Percentiles rank a stretch among this genome's conserved stretches.
Evolutionary conservation across 2,329 filamentous ascomycete species (phyloP).

Genomic region (Thyridium curvatum): DNA sequence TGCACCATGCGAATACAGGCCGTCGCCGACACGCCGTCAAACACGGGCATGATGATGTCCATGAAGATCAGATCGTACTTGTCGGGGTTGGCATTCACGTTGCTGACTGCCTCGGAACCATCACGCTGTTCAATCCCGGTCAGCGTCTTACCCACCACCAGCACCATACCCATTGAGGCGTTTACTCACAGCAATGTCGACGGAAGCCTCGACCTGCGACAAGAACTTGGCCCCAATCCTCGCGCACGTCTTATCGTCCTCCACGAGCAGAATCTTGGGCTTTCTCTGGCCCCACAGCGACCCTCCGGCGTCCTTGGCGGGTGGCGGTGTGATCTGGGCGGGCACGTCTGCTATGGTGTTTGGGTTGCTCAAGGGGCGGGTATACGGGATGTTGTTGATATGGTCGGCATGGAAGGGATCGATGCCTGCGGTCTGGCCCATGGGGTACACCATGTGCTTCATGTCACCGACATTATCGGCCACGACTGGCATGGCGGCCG

Average conservation of each 20-base stretch:
- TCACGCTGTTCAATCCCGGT: slow-evolving; percentile 54
- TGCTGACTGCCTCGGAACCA: slow-evolving; percentile 85
- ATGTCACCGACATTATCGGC: slow-evolving; percentile 51
- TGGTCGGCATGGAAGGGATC: slow-evolving; percentile 93
- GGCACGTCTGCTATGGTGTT: slow-evolving; percentile 32
- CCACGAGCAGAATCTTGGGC: slow-evolving; percentile 83
- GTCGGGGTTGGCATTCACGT: slow-evolving; percentile 52
- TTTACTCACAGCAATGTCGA: slow-evolving; percentile 58
- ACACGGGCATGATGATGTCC: slow-evolving; percentile 95
- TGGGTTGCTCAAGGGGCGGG: slow-evolving; percentile 60
- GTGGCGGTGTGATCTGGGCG: slow-evolving; percentile 25
- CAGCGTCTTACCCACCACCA: background rate
- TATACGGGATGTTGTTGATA: slow-evolving; percentile 88
- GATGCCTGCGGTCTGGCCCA: slow-evolving; percentile 85
- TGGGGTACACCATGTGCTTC: slow-evolving; percentile 75
- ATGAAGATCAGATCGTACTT: slow-evolving; percentile 69
- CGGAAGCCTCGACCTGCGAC: slow-evolving; percentile 57
- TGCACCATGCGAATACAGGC: slow-evolving; percentile 88
- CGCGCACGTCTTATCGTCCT: slow-evolving; percentile 67
- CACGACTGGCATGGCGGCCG: slow-evolving; percentile 33
- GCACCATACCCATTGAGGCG: background rate
- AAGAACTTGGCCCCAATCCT: slow-evolving; percentile 64
- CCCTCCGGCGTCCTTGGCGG: slow-evolving; percentile 26
- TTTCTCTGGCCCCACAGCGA: slow-evolving; percentile 52
- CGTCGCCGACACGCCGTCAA: slow-evolving; percentile 92